Percentiles rank a stretch among this genome's conserved stretches.
phyloP scores from a whole-genome alignment of 176 grass and related monocot genomes.

The Microstegium vimineum region DNA sequence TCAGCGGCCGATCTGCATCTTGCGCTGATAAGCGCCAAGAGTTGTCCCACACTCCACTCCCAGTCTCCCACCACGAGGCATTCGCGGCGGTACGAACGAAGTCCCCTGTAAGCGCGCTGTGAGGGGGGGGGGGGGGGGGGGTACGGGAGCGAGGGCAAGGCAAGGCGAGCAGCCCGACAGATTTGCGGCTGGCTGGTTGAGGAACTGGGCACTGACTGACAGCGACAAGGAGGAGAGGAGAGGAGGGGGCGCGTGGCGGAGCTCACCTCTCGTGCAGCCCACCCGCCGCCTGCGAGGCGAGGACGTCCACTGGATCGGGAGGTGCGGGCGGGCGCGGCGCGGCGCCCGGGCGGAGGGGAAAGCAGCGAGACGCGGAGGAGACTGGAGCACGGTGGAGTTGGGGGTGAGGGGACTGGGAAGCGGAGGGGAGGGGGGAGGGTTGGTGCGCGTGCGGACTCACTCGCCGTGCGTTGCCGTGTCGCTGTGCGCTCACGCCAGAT shows the following conservation, averaged over 20 bases:
- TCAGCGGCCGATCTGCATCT: conserved; percentile 7
- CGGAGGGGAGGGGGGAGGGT: not conserved
- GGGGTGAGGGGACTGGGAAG: not conserved
- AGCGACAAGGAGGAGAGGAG: not conserved
- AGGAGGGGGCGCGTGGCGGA: not conserved
- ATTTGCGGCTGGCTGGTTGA: not conserved
- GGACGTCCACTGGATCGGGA: not conserved
- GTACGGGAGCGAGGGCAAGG: not conserved
- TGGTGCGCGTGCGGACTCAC: conserved; percentile 38
- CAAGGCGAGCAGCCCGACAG: not conserved
- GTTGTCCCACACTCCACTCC: not conserved
- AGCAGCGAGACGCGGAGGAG: conserved; percentile 1
- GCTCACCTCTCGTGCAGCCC: not conserved
- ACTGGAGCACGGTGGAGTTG: not conserved
- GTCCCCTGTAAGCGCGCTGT: not conserved
- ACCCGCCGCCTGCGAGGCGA: not conserved
- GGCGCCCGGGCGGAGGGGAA: not conserved
- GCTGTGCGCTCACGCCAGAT: not conserved
- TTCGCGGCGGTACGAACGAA: not conserved
- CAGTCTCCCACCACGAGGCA: not conserved
- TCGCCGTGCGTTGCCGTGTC: not conserved
- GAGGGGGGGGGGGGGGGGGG: too few species aligned
- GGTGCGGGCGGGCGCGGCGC: not conserved
- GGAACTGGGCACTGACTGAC: not conserved
- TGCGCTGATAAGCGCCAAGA: not conserved